These are phyloP conservation scores for Entomortierella lignicola DNA, from an alignment of 192 early-diverging fungal species.

Conservation along the genomic window DNA sequence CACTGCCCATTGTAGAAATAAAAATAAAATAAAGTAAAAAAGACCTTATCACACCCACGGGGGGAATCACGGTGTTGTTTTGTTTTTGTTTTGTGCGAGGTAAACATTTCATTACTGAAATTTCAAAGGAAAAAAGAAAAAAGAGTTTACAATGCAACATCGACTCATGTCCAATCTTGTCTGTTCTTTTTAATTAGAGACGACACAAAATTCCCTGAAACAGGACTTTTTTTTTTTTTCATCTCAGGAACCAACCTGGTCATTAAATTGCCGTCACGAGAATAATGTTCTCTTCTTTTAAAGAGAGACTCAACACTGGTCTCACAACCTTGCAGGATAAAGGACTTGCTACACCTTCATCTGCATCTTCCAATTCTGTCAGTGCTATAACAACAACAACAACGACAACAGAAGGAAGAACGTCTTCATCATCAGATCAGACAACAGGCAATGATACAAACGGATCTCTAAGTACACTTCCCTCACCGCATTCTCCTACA, in stretches of 20 bases:
- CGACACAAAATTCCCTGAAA: no score
- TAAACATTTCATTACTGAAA: no score
- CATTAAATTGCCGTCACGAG: not conserved
- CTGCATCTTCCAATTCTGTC: not conserved
- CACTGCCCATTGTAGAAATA: not conserved
- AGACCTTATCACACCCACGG: not conserved
- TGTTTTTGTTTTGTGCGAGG: no score
- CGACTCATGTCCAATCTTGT: no score
- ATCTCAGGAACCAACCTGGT: no score
- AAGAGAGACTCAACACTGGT: conserved; percentile 42
- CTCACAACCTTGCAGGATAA: conserved; percentile 33
- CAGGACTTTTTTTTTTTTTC: no score
- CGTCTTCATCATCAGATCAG: not conserved
- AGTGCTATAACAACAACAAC: not conserved
- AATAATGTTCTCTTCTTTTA: conserved; percentile 51
- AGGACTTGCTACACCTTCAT: conserved; percentile 1
- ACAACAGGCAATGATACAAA: not conserved
- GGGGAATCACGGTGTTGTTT: not conserved
- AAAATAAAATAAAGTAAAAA: not conserved
- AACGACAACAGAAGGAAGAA: not conserved
- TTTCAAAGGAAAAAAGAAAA: no score
- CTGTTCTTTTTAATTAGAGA: no score
- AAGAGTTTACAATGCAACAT: no score
- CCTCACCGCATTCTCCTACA: conserved; percentile 17
- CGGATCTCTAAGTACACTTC: not conserved